Evolutionary conservation across 2,329 filamentous ascomycete species (phyloP).

Genomic region (Aphanoascus verrucosus): DNA sequence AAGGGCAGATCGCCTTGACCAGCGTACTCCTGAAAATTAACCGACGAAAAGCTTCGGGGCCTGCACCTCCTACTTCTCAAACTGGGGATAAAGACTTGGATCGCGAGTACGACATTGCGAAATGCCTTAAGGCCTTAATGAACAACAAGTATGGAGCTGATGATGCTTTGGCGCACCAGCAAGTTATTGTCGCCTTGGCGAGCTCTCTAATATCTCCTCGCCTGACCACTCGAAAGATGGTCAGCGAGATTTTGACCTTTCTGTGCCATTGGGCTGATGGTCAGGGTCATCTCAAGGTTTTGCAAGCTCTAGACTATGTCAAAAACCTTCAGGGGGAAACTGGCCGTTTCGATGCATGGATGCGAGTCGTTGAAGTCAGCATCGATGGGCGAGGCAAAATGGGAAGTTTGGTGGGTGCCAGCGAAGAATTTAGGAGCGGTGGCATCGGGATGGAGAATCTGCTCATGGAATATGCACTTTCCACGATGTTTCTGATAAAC

Average conservation of each 20-base stretch:
- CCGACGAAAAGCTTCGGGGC: constrained; percentile 66
- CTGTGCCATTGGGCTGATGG: constrained; percentile 88
- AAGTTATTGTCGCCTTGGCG: constrained; percentile 77
- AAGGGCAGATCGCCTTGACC: constrained; percentile 90
- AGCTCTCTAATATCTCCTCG: constrained; percentile 80
- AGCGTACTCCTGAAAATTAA: constrained; percentile 92
- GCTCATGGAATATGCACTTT: constrained; percentile 96
- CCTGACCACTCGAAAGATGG: constrained; percentile 82
- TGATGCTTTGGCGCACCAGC: constrained; percentile 80
- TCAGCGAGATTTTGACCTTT: constrained; percentile 93
- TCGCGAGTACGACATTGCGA: constrained; percentile 91
- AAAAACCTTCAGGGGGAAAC: constrained; percentile 83
- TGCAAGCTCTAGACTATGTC: constrained; percentile 85
- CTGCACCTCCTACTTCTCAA: constrained; percentile 50
- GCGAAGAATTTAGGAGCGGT: constrained; percentile 88
- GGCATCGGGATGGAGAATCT: constrained; percentile 98
- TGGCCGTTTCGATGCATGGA: constrained; percentile 94
- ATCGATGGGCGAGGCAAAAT: constrained; percentile 96
- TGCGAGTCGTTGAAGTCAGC: constrained; percentile 95
- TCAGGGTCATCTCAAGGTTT: constrained; percentile 81
- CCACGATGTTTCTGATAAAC: constrained; percentile 89
- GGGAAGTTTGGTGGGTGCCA: constrained; percentile 93
- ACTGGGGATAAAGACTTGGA: constrained; percentile 69
- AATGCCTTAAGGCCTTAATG: constrained; percentile 93
- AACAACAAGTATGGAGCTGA: constrained; percentile 99